Percentiles rank a stretch among this genome's conserved stretches.
Conservation (phyloP, 306 rosid genomes). For the Vicia faba region DNA sequence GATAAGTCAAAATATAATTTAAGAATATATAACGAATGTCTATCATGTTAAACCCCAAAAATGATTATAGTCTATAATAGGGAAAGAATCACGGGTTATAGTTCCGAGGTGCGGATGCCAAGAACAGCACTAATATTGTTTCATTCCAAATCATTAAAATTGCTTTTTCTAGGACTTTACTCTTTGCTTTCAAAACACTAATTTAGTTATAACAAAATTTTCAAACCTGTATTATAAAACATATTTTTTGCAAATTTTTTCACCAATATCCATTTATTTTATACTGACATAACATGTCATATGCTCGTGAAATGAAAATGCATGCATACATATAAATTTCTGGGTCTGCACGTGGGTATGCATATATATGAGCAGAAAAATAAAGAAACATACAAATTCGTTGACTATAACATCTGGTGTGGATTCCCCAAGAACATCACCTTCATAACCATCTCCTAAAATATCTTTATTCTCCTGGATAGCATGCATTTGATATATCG, state of each 20-base stretch:
- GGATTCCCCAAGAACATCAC: slow-evolving; percentile 88
- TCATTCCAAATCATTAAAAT: slow-evolving; percentile 8
- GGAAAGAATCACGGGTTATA: not conserved
- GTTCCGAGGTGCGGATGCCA: slow-evolving; percentile 2
- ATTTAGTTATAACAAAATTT: not conserved
- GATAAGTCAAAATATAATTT: slow-evolving; percentile 6
- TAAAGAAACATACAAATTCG: slow-evolving; percentile 70
- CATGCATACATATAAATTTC: slow-evolving; percentile 7
- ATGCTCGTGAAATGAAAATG: slow-evolving; percentile 15
- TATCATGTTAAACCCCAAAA: not conserved
- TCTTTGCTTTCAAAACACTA: not conserved
- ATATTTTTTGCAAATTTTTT: not conserved
- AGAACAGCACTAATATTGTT: not conserved
- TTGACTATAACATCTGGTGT: slow-evolving; percentile 90
- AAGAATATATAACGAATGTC: not conserved
- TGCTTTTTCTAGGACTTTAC: not conserved
- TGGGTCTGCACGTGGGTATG: not conserved
- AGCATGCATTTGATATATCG: slow-evolving; percentile 40
- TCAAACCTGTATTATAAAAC: not conserved
- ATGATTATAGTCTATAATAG: not conserved
- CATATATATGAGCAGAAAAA: not conserved
- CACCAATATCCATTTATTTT: not conserved
- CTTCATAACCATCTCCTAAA: slow-evolving; percentile 74
- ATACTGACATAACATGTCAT: slow-evolving; percentile 3
- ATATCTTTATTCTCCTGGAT: slow-evolving; percentile 81